phyloP scores from a whole-genome alignment of 2,329 filamentous ascomycete genomes.

The Lasiodiplodia sp. region DNA sequence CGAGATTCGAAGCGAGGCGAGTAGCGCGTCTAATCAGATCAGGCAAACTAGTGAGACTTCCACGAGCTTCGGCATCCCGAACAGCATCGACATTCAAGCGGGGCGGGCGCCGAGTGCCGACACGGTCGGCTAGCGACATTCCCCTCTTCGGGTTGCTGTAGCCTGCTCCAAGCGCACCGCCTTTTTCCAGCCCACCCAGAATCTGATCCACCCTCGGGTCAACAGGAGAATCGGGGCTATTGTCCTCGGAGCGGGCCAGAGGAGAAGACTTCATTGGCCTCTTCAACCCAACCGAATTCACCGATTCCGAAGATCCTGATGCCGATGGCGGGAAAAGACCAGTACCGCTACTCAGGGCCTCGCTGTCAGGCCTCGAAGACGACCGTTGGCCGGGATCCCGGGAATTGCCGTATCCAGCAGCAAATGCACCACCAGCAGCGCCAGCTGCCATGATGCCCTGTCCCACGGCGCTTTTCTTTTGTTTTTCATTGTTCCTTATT shows the following conservation, averaged over 20 bases:
- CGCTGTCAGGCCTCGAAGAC: constrained; percentile 36
- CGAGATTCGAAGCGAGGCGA: constrained; percentile 83
- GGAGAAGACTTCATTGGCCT: constrained; percentile 23
- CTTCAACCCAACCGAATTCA: constrained; percentile 38
- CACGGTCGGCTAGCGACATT: constrained; percentile 49
- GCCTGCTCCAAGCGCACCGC: constrained; percentile 42
- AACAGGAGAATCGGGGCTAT: constrained; percentile 32
- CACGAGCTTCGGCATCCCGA: constrained; percentile 79
- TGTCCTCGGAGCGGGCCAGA: constrained; percentile 1
- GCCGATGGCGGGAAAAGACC: constrained; percentile 44
- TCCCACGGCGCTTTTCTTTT: constrained; percentile 33
- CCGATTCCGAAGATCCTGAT: constrained; percentile 40
- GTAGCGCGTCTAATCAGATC: constrained; percentile 92
- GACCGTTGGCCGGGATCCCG: constrained; percentile 20
- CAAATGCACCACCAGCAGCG: constrained; percentile 33
- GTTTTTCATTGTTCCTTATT: constrained; percentile 32
- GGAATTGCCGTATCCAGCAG: constrained; percentile 37
- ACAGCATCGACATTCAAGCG: constrained; percentile 84
- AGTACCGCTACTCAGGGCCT: constrained; percentile 43
- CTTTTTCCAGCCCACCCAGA: constrained; percentile 41
- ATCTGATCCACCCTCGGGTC: constrained; percentile 37
- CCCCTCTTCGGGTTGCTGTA: constrained; percentile 40
- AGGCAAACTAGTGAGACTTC: constrained; percentile 88
- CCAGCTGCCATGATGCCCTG: constrained; percentile 29
- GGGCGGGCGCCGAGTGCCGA: constrained; percentile 65